A percentile compares a stretch with the other conserved stretches of the same genome.
Conservation (phyloP, 2,329 filamentous ascomycete species). For the Dendryphion nanum region DNA sequence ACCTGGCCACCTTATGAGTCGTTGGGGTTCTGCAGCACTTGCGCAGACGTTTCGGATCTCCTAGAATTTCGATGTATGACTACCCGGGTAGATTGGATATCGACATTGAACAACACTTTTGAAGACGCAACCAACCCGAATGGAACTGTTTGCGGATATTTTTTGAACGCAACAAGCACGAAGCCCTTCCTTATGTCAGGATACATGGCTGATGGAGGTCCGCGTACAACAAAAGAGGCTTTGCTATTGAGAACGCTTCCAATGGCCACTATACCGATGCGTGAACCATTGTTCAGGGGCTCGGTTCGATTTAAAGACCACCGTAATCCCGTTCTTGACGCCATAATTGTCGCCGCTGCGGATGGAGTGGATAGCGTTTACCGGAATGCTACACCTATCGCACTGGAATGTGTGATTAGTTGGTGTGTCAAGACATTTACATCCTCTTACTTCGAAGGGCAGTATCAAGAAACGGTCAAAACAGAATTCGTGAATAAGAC, state of each 20-base stretch:
- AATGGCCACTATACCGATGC: conserved; percentile 6
- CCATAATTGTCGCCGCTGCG: not conserved
- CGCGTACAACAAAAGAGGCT: conserved; percentile 3
- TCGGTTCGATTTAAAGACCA: conserved; percentile 5
- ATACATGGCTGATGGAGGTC: conserved; percentile 2
- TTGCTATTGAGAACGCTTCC: conserved; percentile 7
- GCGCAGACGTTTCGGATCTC: conserved; percentile 2
- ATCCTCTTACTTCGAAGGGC: conserved; percentile 3
- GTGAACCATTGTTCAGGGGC: conserved; percentile 5
- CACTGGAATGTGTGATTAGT: conserved; percentile 9
- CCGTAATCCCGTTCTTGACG: conserved; percentile 4
- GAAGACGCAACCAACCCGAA: conserved; percentile 1
- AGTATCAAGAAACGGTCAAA: conserved; percentile 5
- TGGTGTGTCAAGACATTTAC: conserved; percentile 8
- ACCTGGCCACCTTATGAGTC: conserved; percentile 10
- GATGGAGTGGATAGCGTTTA: not conserved
- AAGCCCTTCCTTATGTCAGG: conserved; percentile 10
- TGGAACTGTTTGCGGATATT: conserved; percentile 8
- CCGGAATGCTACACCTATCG: conserved; percentile 8
- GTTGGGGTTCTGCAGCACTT: conserved; percentile 7
- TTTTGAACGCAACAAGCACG: conserved; percentile 2
- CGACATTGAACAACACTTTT: not conserved
- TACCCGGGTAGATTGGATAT: conserved; percentile 6
- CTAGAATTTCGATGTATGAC: conserved; percentile 4
- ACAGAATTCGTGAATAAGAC: conserved; percentile 5